Conservation (phyloP, 129 eudicot species). For the Flaveria brownii region DNA sequence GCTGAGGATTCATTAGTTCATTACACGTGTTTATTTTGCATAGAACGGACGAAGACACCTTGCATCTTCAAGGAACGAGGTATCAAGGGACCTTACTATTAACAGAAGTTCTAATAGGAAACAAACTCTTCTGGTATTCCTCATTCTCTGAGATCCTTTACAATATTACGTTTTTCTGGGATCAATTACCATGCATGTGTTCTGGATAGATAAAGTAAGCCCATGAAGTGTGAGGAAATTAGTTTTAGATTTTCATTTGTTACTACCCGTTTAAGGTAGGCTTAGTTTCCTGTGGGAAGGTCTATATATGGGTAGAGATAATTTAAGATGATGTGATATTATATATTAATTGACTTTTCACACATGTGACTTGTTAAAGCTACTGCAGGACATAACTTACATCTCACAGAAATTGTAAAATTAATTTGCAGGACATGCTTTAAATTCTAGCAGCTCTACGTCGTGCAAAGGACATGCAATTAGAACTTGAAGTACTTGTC, state of each 20-base stretch:
- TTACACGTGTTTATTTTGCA: slow-evolving; percentile 35
- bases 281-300: slow-evolving; percentile 14
- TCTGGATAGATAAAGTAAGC: not conserved
- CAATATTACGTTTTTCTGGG: slow-evolving; percentile 13
- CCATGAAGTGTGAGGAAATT: slow-evolving; percentile 17
- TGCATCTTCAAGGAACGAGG: slow-evolving; percentile 91
- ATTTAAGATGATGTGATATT: slow-evolving; percentile 4
- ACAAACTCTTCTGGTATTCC: slow-evolving; percentile 80
- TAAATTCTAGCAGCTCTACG: slow-evolving; percentile 69
- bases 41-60: slow-evolving; percentile 99
- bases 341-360: slow-evolving; percentile 12
- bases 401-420: slow-evolving; percentile 25
- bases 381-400: slow-evolving; percentile 13
- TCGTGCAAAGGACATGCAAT: slow-evolving; percentile 79
- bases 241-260: not conserved
- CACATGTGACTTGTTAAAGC: slow-evolving; percentile 8
- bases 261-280: slow-evolving; percentile 8
- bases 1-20: slow-evolving; percentile 27
- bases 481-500: slow-evolving; percentile 76
- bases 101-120: slow-evolving; percentile 77
- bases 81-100: slow-evolving; percentile 93
- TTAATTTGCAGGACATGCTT: slow-evolving; percentile 67
- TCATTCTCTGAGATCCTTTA: slow-evolving; percentile 5
- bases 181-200: slow-evolving; percentile 18
- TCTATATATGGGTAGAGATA: not conserved